Base-by-base conservation (phyloP, 1,139 yeast genomes). In the Sugiyamaella neomexicana region DNA sequence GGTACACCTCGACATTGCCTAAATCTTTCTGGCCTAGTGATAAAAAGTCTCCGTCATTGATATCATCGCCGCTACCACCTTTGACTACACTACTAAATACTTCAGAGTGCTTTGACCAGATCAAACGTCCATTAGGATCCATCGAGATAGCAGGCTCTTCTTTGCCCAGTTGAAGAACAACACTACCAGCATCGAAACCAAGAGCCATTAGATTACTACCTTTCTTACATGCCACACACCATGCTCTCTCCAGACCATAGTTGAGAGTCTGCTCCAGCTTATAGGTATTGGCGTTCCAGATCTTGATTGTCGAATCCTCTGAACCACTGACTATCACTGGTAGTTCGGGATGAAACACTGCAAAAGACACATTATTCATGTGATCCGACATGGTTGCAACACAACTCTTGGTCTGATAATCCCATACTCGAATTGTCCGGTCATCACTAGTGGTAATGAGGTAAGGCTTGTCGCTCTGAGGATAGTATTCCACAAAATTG, bases 371-470 rank as follows among this genome's bases (percentile, higher is more conserved):
- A 70, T 95, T 93, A 50, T 95, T 82, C 62, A 89, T 78, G 69
- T 93, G 99, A 40, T 97, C 99, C 68, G 87, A 95, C 66, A 93
- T 79, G 27, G 96, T 86, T 12, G 98, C 97, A 53, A 93, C 96
- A 69, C 95, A 86, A 5, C 96, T 83, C 75, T 95, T 93, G 47
- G 98, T 90, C 77, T 93, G 99, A 68, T 93, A 93, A 73, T 93
- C 99, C 97, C 98, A 93, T 52, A 95, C 80, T 67, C 89, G 88
- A 62, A 91, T 84, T 1, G 97, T 84, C 62, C 85, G 81, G 73
- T 93, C 99, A 73, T 95, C 99, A 27, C 96, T 87, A 10, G 97
- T 78, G 2, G 99, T 91, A 63, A 93, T 85, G 66, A 93, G 76
- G 71, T 93, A 93, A 46, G 99, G 99, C 73, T 93, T 93, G 75